phyloP scores from a whole-genome alignment of 2,329 filamentous ascomycete genomes.

The Diaporthe sp. region DNA sequence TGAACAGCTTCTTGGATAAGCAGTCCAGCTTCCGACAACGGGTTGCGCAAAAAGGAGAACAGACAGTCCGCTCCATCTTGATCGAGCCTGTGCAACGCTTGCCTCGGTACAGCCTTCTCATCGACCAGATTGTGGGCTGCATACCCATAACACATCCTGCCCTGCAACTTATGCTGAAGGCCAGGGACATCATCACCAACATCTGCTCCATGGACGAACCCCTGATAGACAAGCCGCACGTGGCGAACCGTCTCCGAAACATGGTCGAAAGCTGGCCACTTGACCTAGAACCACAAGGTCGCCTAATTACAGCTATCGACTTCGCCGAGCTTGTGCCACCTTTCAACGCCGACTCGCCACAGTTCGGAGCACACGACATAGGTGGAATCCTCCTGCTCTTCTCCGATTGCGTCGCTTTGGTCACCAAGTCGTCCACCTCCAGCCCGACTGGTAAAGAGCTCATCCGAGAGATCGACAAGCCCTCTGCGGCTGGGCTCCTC shows the following conservation, averaged over 20 bases:
- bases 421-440: conserved; percentile 77
- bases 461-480: conserved; percentile 87
- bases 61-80: conserved; percentile 88
- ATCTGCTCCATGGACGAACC: conserved; percentile 93
- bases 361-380: conserved; percentile 60
- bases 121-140: conserved; percentile 92
- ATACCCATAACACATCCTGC: conserved; percentile 90
- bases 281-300: conserved; percentile 79
- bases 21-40: conserved; percentile 87
- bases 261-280: conserved; percentile 84
- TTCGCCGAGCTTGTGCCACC: conserved; percentile 83
- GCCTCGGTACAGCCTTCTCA: conserved; percentile 94
- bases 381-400: conserved; percentile 87
- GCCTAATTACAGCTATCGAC: conserved; percentile 86
- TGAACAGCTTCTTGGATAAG: conserved; percentile 84
- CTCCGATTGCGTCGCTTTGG: conserved; percentile 82
- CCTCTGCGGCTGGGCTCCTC: conserved; percentile 74
- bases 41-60: conserved; percentile 88
- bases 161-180: conserved; percentile 85
- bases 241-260: conserved; percentile 80
- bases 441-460: conserved; percentile 81
- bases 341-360: conserved; percentile 62
- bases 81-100: conserved; percentile 97
- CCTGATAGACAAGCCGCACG: conserved; percentile 78
- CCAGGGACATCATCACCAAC: conserved; percentile 92